Percentiles rank a stretch among this genome's conserved stretches.
Evolutionary conservation across 2,329 filamentous ascomycete genomes (phyloP).

Genomic region (Hyphodiscus sp.): DNA sequence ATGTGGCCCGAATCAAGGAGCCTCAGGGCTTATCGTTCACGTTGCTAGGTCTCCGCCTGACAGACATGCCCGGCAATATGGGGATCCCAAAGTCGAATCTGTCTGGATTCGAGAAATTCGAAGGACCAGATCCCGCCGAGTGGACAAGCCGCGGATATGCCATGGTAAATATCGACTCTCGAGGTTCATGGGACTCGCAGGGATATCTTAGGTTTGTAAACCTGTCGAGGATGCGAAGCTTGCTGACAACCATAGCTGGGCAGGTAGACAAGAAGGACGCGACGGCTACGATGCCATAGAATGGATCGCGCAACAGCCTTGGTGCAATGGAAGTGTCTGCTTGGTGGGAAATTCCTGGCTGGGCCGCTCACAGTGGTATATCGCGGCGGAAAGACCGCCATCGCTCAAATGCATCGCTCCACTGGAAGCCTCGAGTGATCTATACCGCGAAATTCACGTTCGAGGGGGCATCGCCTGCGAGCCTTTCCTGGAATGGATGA

Average conservation of each 20-base stretch:
- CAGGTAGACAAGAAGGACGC: conserved; percentile 16
- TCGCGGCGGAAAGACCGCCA: conserved; percentile 14
- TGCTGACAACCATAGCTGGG: conserved; percentile 9
- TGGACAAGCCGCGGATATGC: conserved; percentile 24
- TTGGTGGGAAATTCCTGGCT: conserved; percentile 24
- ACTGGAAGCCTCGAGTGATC: conserved; percentile 13
- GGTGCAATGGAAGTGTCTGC: conserved; percentile 23
- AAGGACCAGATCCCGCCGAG: conserved; percentile 22
- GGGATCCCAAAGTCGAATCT: neutral
- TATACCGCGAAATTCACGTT: conserved; percentile 12
- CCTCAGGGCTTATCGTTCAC: too few species aligned
- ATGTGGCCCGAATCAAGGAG: too few species aligned
- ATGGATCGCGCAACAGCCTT: conserved; percentile 15
- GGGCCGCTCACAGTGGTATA: conserved; percentile 24
- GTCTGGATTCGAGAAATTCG: conserved; percentile 11
- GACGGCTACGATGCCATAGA: conserved; percentile 27
- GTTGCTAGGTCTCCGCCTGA: neutral
- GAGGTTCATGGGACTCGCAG: neutral
- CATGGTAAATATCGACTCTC: conserved; percentile 17
- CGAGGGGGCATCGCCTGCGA: conserved; percentile 10
- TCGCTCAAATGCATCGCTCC: conserved; percentile 14
- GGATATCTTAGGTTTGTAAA: neutral
- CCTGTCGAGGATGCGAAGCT: too few species aligned
- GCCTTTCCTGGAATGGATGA: conserved; percentile 1
- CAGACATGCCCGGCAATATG: conserved; percentile 5